Conservation (phyloP, 306 rosid species). For the Potentilla sterilis region DNA sequence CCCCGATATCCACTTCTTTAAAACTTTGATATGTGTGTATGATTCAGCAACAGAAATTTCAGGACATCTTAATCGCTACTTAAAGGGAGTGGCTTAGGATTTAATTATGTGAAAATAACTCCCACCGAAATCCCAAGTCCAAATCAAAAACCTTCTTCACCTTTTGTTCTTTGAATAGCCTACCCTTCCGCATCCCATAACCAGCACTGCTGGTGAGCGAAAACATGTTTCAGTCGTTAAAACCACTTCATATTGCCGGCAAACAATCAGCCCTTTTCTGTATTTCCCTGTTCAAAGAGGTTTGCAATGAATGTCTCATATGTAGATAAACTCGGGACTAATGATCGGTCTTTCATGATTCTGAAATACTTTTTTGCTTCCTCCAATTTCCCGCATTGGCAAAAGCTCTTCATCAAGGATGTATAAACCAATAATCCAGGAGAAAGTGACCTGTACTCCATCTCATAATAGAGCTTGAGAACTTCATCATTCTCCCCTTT, state of each 20-base stretch:
- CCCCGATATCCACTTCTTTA: background rate
- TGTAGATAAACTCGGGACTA: slow-evolving; percentile 32
- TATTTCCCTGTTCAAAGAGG: slow-evolving; percentile 41
- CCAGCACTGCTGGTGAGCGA: background rate
- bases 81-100: background rate
- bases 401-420: slow-evolving; percentile 47
- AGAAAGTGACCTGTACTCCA: slow-evolving; percentile 51
- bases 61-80: background rate
- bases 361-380: slow-evolving; percentile 63
- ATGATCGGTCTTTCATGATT: slow-evolving; percentile 53
- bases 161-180: background rate
- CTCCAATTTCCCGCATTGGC: slow-evolving; percentile 49
- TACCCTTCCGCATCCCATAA: background rate
- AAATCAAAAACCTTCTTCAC: background rate
- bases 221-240: slow-evolving; percentile 25
- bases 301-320: slow-evolving; percentile 43
- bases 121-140: background rate
- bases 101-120: background rate
- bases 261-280: slow-evolving; percentile 28
- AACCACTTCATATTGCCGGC: slow-evolving; percentile 43
- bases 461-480: slow-evolving; percentile 72
- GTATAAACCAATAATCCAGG: slow-evolving; percentile 54
- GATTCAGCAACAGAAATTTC: background rate
- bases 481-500: slow-evolving; percentile 43
- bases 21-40: background rate